Evolutionary conservation across 805 yeast species (phyloP), one percentile per base, ranked within the genome.

Genomic region (Yamadazyma tumulicola): DNA sequence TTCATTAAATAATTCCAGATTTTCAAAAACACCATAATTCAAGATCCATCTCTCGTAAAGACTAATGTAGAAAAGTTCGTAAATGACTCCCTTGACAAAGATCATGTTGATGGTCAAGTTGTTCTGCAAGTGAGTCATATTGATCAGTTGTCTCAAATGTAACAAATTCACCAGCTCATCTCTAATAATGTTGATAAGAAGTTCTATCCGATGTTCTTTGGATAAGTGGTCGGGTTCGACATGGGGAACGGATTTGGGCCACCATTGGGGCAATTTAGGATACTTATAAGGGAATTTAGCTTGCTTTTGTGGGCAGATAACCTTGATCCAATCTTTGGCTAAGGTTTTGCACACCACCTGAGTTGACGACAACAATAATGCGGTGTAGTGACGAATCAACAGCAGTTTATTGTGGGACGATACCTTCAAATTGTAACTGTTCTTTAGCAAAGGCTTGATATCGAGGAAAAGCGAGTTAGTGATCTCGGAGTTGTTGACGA

Each of bases 211-310:
- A 46, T 78, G 81, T 1, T 57, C 59, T 49, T 79, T 82, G 38
- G 64, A 68, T 38, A 84, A 58, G 56, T 84, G 91, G 51, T 82
- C 91, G 0, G 91, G 91, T 48, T 83, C 89, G 28, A 63, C 66
- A 55, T 83, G 91, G 23, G 74, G 60, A 1, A 79, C 73, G 9
- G 43, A 37, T 0, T 27, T 23, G 0, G 89, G 89, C 93, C 93
- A 83, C 89, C 89, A 82, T 4, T 50, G 47, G 0, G 91, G 93
- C 42, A 64, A 73, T 9, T 72, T 46, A 6, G 10, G 10, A 7
- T 51, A 48, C 35, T 75, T 80, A 51, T 83, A 83, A 3, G 91
- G 91, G 45, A 59, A 71, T 16, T 59, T 56, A 1, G 80, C 65
- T 54, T 81, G 86, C 42, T 83, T 83, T 35, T 58, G 65, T 2